phyloP scores from a whole-genome alignment of 2,329 filamentous ascomycete species.

The Thielaviopsis ethacetica region DNA sequence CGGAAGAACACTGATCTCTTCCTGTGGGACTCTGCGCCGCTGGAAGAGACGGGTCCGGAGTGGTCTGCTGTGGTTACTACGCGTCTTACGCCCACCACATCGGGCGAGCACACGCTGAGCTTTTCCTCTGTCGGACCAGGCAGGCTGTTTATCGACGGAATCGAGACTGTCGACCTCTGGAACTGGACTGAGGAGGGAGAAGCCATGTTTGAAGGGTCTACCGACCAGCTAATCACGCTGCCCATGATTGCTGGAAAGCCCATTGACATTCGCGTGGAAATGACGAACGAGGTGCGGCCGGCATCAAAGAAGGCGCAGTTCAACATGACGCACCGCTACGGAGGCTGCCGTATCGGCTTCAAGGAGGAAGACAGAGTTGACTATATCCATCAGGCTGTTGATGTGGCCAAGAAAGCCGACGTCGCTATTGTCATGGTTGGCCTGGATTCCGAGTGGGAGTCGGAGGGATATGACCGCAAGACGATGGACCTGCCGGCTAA shows the following conservation, averaged over 20 bases:
- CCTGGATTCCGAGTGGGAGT: slow-evolving; percentile 60
- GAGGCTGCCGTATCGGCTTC: slow-evolving; percentile 56
- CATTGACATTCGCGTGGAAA: slow-evolving; percentile 45
- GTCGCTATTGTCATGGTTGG: slow-evolving; percentile 54
- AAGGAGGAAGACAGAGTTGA: slow-evolving; percentile 47
- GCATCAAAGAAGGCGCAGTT: slow-evolving; percentile 40
- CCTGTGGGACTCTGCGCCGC: slow-evolving; percentile 52
- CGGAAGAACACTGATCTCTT: slow-evolving; percentile 50
- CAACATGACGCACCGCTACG: slow-evolving; percentile 47
- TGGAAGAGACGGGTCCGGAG: slow-evolving; percentile 40
- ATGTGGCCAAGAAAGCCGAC: slow-evolving; percentile 43
- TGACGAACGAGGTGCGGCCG: slow-evolving; percentile 49
- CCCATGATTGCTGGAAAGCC: slow-evolving; percentile 41
- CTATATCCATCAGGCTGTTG: slow-evolving; percentile 48
- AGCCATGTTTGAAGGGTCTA: slow-evolving; percentile 53
- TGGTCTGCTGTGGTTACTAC: slow-evolving; percentile 50
- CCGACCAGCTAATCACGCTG: slow-evolving; percentile 45
- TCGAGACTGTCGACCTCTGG: slow-evolving; percentile 47
- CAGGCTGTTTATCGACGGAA: slow-evolving; percentile 41
- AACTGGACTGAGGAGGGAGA: slow-evolving; percentile 54
- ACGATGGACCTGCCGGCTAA: slow-evolving; percentile 51
- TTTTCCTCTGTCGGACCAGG: slow-evolving; percentile 53
- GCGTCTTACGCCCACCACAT: slow-evolving; percentile 38
- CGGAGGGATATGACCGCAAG: slow-evolving; percentile 57
- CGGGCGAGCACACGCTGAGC: slow-evolving; percentile 47